A percentile compares a stretch with the other conserved stretches of the same genome.
phyloP scores from a whole-genome alignment of 768 basidiomycete species.

The Amanita pallidorosea region DNA sequence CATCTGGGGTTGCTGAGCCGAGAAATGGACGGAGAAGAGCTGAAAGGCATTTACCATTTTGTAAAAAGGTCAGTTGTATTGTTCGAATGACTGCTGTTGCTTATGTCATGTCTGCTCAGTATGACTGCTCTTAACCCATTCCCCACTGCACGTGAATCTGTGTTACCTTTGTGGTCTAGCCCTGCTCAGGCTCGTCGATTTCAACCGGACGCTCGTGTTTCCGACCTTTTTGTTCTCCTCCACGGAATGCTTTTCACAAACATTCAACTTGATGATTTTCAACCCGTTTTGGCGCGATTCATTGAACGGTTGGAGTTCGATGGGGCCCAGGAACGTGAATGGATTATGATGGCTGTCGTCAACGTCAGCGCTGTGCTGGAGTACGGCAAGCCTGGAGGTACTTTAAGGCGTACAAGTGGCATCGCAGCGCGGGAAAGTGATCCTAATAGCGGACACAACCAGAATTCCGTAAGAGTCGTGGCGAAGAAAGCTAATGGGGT shows the following conservation, averaged over 20 bases:
- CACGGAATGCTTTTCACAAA: constrained; percentile 98
- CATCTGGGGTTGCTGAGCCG: constrained; percentile 83
- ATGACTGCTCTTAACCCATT: constrained; percentile 90
- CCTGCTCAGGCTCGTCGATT: constrained; percentile 63
- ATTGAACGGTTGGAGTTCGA: constrained; percentile 82
- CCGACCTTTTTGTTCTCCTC: constrained; percentile 82
- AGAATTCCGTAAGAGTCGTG: constrained; percentile 16
- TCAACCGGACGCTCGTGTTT: constrained; percentile 58
- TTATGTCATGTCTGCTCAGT: constrained; percentile 28
- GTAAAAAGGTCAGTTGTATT: constrained; percentile 66
- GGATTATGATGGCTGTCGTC: constrained; percentile 93
- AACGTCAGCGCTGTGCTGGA: constrained; percentile 80
- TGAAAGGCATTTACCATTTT: constrained; percentile 87
- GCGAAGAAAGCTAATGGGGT: background rate
- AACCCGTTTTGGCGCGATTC: constrained; percentile 70
- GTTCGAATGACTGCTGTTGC: background rate
- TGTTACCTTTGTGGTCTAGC: constrained; percentile 81
- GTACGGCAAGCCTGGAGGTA: constrained; percentile 69
- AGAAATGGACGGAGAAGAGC: constrained; percentile 74
- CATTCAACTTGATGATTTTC: constrained; percentile 89
- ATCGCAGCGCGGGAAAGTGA: constrained; percentile 26
- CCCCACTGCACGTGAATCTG: constrained; percentile 77
- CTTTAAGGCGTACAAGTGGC: constrained; percentile 56
- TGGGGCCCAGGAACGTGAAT: constrained; percentile 72
- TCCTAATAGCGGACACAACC: background rate